A percentile compares a stretch with the other conserved stretches of the same genome.
Conservation (phyloP, 306 rosid species). For the Inga laurina region DNA sequence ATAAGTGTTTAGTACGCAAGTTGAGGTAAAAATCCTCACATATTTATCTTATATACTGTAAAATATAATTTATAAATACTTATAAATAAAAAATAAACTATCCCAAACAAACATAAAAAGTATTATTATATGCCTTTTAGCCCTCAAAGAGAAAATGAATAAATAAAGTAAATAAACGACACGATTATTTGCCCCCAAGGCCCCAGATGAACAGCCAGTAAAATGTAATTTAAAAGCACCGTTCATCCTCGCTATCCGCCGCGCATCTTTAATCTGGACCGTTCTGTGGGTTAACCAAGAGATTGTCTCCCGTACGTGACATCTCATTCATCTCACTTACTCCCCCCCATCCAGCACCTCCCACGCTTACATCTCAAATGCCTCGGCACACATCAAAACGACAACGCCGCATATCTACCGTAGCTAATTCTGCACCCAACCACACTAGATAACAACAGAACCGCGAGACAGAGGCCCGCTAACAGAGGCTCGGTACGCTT, state of each 20-base stretch:
- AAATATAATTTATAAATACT: too few relatives aligned
- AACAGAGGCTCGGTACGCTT: slow-evolving; percentile 27
- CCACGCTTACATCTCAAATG: not conserved
- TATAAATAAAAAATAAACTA: too few relatives aligned
- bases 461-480: slow-evolving; percentile 15
- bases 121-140: not conserved
- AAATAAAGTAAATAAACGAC: not conserved
- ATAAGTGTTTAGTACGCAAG: too few relatives aligned
- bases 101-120: too few relatives aligned
- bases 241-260: slow-evolving; percentile 5
- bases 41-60: too few relatives aligned
- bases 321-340: not conserved
- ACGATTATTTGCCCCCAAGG: not conserved
- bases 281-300: slow-evolving; percentile 14
- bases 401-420: not conserved
- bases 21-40: too few relatives aligned
- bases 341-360: not conserved
- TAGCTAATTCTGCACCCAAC: not conserved
- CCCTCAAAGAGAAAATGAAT: not conserved
- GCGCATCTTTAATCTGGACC: slow-evolving; percentile 28
- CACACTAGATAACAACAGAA: slow-evolving; percentile 1
- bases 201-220: not conserved
- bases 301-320: not conserved
- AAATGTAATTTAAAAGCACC: slow-evolving; percentile 11
- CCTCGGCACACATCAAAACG: not conserved